Conservation (phyloP, 108 stramenopile species). For the Nannochloropsis gaditana region DNA sequence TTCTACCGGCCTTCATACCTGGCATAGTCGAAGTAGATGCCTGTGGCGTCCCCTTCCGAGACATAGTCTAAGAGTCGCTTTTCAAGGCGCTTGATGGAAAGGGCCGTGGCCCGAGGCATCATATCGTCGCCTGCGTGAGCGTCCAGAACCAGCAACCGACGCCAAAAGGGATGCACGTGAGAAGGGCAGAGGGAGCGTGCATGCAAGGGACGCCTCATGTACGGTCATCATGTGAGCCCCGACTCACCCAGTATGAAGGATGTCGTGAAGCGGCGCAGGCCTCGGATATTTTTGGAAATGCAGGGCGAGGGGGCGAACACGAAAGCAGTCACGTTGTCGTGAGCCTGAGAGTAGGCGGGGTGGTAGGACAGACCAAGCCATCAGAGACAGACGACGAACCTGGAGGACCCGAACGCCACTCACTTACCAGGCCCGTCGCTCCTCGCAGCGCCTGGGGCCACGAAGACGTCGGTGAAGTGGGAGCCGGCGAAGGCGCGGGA, state of each 20-base stretch:
- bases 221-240: no score
- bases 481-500: no score
- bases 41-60: background rate
- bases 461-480: no score
- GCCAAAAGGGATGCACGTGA: no score
- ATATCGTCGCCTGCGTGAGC: constrained; percentile 36
- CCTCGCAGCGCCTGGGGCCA: no score
- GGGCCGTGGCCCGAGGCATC: constrained; percentile 38
- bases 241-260: constrained; percentile 44
- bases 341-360: background rate
- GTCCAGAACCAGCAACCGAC: no score
- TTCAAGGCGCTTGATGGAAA: constrained; percentile 38
- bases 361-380: no score
- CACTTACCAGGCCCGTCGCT: no score
- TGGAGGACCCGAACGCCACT: no score
- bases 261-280: constrained; percentile 30
- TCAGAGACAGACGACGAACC: no score
- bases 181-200: no score
- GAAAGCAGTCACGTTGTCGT: background rate
- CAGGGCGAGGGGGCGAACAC: background rate
- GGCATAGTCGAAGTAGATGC: constrained; percentile 1
- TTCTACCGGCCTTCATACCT: background rate
- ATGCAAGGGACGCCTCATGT: no score
- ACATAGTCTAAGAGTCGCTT: constrained; percentile 27
- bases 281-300: constrained; percentile 20